phyloP scores from a whole-genome alignment of 352 stramenopile genomes.

The Stephanocyclus meneghinianus region DNA sequence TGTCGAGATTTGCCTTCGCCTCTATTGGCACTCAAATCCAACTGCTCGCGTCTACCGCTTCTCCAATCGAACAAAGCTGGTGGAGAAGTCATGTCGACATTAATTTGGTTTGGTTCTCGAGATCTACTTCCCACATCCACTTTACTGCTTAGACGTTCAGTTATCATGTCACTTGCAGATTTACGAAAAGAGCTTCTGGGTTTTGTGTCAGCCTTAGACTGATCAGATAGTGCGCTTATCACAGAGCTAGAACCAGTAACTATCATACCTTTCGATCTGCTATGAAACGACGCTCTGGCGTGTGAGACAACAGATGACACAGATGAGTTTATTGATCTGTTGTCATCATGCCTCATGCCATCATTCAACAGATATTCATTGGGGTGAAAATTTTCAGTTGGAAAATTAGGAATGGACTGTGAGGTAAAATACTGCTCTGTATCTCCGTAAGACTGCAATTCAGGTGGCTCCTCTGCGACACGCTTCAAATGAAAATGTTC shows the following conservation, averaged over 20 bases:
- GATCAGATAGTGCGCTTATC: constrained; percentile 16
- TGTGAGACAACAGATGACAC: constrained; percentile 50
- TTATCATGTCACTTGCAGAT: constrained; percentile 17
- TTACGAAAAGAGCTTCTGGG: constrained; percentile 8
- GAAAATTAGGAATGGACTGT: neutral
- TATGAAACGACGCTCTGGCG: constrained; percentile 25
- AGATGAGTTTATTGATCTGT: constrained; percentile 28
- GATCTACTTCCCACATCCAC: neutral
- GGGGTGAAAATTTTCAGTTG: neutral
- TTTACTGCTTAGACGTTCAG: constrained; percentile 10
- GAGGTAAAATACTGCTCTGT: neutral
- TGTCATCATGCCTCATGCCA: constrained; percentile 9
- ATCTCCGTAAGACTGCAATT: neutral
- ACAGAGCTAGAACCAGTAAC: constrained; percentile 11
- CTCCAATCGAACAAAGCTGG: neutral
- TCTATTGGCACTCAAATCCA: too few relatives aligned
- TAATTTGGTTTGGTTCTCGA: neutral
- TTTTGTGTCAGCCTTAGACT: constrained; percentile 9
- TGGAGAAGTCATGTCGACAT: neutral
- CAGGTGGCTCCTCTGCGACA: constrained; percentile 8
- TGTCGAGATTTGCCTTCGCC: too few relatives aligned
- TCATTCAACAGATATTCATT: neutral
- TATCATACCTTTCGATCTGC: neutral
- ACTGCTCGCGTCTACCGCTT: neutral
- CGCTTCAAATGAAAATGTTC: constrained; percentile 3